Base-by-base conservation (phyloP, 2,329 filamentous ascomycete genomes). In the Diaporthe ilicicola region DNA sequence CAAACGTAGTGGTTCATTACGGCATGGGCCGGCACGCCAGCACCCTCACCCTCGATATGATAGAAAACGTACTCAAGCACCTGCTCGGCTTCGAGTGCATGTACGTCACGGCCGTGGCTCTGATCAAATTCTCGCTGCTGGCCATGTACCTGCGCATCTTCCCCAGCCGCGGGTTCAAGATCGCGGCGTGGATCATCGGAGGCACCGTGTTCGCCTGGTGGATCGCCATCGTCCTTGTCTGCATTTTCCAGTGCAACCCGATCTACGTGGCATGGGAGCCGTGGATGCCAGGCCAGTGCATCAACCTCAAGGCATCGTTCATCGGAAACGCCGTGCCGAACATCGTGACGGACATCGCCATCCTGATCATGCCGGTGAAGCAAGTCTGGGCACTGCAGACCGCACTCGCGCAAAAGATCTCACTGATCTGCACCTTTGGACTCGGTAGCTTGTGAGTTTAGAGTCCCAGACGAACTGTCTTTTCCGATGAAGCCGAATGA, bases 271-370 rank as follows among this genome's bases (percentile, higher is more conserved):
- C 79, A 1, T 85, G 80, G 79, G 69, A 79, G 29, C 76, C 77
- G 0, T 77, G 70, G n/a, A 69, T 80, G 5, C 24, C 53, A 1
- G 82, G 82, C 1, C 75, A 71, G 2, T 85, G 84, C 72, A 82
- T 84, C 74, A 74, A 84, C 69, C 76, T 81, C 5, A 80, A 79
- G 73, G 77, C 72, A 3, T 79, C 77, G 3, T 83, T 85, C 62
- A 80, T 85, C 61, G 82, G 81, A n/a, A 85, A 84, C 74, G 80
- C 80, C 5, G 78, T 85, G 0, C 82, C 82, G 4, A 83, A 82
- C 62, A 81, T 83, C 61, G 51, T 80, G n/a, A 81, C 78, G 9
- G 81, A 84, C 70, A 67, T 81, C 1, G 76, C 77, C 53, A 83
- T 84, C 67, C 71, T 84, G 7, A 50, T 51, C 34, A 70, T 76